Percentiles rank a stretch among this genome's conserved stretches.
phyloP scores from a whole-genome alignment of 78 protist genomes.

The Dictyostelium discoideum region dicty_2.7 NC_007090.3:5249501-5250000 shows the following conservation, averaged over 20 bases:
- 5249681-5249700: slow-evolving; percentile 18
- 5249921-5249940: no score
- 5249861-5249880: neutral
- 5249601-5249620: neutral
- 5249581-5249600: neutral
- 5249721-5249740: slow-evolving; percentile 1
- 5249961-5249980: slow-evolving; percentile 66
- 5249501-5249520: neutral
- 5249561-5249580: neutral
- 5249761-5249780: slow-evolving; percentile 16
- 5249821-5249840: slow-evolving; percentile 20
- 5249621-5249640: neutral
- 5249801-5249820: slow-evolving; percentile 38
- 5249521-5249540: neutral
- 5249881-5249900: neutral
- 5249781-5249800: slow-evolving; percentile 68
- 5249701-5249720: slow-evolving; percentile 5
- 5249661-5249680: neutral
- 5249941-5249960: neutral
- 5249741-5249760: slow-evolving; percentile 18
- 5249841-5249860: slow-evolving; percentile 70
- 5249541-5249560: neutral
- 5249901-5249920: no score
- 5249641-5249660: neutral
- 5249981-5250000: slow-evolving; percentile 39